Evolutionary conservation across 1,139 yeast species (phyloP).

Genomic region (Candida tropicalis): DNA sequence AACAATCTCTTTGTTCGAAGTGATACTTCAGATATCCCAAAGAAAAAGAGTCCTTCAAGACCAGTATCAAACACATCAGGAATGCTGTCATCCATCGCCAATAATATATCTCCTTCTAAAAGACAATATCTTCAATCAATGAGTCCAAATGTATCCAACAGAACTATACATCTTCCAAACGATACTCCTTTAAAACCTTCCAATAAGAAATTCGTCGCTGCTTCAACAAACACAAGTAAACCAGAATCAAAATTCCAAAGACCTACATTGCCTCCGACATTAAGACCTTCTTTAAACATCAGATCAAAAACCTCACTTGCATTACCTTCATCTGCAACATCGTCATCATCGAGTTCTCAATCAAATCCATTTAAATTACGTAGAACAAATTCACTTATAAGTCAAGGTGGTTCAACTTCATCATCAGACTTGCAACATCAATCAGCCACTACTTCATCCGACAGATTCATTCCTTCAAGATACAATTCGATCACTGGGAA

Average conservation of each 20-base stretch:
- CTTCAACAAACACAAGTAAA: slow-evolving; percentile 5
- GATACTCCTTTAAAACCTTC: slow-evolving; percentile 13
- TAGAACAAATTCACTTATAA: slow-evolving; percentile 38
- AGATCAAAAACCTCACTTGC: slow-evolving; percentile 16
- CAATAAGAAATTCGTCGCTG: slow-evolving; percentile 1
- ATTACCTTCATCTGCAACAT: slow-evolving; percentile 6
- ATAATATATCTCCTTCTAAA: slow-evolving; percentile 29
- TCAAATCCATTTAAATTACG: slow-evolving; percentile 30
- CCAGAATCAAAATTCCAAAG: slow-evolving; percentile 18
- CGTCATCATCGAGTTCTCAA: slow-evolving; percentile 10
- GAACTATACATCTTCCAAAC: slow-evolving; percentile 21
- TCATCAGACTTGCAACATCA: slow-evolving; percentile 26
- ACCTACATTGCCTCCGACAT: slow-evolving; percentile 23
- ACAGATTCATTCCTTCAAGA: slow-evolving; percentile 50
- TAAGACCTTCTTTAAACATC: slow-evolving; percentile 16
- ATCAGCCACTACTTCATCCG: slow-evolving; percentile 29
- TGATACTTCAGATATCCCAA: slow-evolving; percentile 1
- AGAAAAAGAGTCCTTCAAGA: slow-evolving; percentile 6
- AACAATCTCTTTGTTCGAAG: slow-evolving; percentile 7
- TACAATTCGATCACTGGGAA: slow-evolving; percentile 47
- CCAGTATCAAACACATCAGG: slow-evolving; percentile 1
- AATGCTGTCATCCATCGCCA: slow-evolving; percentile 1
- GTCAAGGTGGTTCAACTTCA: slow-evolving; percentile 27
- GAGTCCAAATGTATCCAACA: slow-evolving; percentile 46
- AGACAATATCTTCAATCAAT: slow-evolving; percentile 38